These are phyloP conservation scores for Trichosporon ovoides DNA, from an alignment of 1,284 basidiomycete genomes.

Conservation along the genomic window DNA sequence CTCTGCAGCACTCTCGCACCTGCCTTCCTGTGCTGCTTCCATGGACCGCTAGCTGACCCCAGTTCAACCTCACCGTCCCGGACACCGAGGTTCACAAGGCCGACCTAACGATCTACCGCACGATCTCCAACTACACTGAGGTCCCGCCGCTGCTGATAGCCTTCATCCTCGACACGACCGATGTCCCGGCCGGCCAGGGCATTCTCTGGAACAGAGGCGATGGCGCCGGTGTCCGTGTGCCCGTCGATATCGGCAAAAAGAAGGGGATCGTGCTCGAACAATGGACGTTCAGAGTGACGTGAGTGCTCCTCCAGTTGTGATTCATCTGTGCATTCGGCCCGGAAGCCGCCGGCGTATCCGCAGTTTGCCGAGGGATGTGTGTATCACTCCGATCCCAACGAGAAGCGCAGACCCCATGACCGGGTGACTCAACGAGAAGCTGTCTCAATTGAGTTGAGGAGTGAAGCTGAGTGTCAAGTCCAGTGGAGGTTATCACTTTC, in stretches of 20 bases:
- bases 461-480: no score
- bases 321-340: not conserved
- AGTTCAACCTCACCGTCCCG: conserved; percentile 46
- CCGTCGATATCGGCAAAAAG: conserved; percentile 30
- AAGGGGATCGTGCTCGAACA: conserved; percentile 44
- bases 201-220: conserved; percentile 36
- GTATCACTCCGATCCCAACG: no score
- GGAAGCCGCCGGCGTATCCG: no score
- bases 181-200: conserved; percentile 40
- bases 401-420: no score
- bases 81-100: conserved; percentile 43
- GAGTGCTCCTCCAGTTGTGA: conserved; percentile 15
- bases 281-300: conserved; percentile 44
- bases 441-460: no score
- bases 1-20: no score
- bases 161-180: conserved; percentile 46
- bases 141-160: conserved; percentile 46
- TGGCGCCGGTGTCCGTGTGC: conserved; percentile 21
- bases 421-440: no score
- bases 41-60: conserved; percentile 7
- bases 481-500: no score
- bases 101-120: conserved; percentile 41
- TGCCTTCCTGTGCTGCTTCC: no score
- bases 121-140: conserved; percentile 31
- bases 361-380: no score